phyloP scores from a whole-genome alignment of 2,329 filamentous ascomycete genomes.

The Apiospora sp. region DNA sequence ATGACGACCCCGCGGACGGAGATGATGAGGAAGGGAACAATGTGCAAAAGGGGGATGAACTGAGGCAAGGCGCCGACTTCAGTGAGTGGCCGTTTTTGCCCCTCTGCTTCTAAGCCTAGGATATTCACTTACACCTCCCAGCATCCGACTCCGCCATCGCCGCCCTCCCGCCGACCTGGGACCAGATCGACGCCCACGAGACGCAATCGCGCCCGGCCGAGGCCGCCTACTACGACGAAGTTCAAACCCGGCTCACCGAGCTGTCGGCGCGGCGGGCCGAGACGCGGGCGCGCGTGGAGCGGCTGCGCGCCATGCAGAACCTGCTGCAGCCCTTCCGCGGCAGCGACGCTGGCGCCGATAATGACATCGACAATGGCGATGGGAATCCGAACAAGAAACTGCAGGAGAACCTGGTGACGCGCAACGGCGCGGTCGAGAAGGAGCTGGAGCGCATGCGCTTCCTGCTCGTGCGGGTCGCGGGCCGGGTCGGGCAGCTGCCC shows the following conservation, averaged over 20 bases:
- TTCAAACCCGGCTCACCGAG: slow-evolving; percentile 56
- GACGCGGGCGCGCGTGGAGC: slow-evolving; percentile 51
- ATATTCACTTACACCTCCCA: no score
- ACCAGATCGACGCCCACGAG: slow-evolving; percentile 44
- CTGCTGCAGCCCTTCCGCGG: slow-evolving; percentile 58
- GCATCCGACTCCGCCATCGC: slow-evolving; percentile 54
- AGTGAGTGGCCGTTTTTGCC: no score
- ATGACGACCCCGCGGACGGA: slow-evolving; percentile 43
- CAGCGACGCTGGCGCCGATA: neutral
- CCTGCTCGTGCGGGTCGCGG: slow-evolving; percentile 66
- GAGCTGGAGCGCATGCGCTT: slow-evolving; percentile 74
- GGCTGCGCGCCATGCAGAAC: slow-evolving; percentile 56
- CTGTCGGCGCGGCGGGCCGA: slow-evolving; percentile 56
- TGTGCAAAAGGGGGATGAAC: slow-evolving; percentile 40
- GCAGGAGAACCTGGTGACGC: slow-evolving; percentile 73
- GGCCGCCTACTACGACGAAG: slow-evolving; percentile 59
- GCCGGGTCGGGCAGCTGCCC: slow-evolving; percentile 54
- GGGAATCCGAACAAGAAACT: slow-evolving; percentile 48
- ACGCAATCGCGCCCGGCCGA: slow-evolving; percentile 52
- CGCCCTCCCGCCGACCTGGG: slow-evolving; percentile 57
- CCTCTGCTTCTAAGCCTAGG: no score
- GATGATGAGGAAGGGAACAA: slow-evolving; percentile 44
- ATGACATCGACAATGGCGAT: slow-evolving; percentile 37
- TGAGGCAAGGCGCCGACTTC: slow-evolving; percentile 27
- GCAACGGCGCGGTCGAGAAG: slow-evolving; percentile 68